phyloP scores from a whole-genome alignment of 192 early-diverging fungal species.

The Dimargaris cristalligena region DNA sequence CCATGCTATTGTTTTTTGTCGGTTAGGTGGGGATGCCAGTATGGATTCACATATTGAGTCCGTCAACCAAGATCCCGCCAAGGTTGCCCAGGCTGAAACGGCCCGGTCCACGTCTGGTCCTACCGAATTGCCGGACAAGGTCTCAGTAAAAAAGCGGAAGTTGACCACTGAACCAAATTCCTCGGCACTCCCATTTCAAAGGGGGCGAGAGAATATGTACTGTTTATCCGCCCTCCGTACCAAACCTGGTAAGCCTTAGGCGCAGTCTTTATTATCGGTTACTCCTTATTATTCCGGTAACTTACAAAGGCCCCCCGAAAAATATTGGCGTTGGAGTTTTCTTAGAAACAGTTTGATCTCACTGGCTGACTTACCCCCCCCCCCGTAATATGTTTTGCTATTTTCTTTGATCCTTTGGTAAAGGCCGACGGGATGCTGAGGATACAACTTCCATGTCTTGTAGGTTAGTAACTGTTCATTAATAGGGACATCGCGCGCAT shows the following conservation, averaged over 20 bases:
- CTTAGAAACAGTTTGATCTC: not conserved
- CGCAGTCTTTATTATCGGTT: no score
- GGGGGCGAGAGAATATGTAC: not conserved
- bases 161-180: not conserved
- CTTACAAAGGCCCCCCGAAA: no score
- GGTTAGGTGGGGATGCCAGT: conserved; percentile 62
- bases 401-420: conserved; percentile 12
- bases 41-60: conserved; percentile 22
- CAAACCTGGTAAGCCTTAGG: conserved; percentile 8
- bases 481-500: no score
- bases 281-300: no score
- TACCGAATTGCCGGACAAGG: conserved; percentile 10
- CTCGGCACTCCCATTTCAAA: not conserved
- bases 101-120: conserved; percentile 16
- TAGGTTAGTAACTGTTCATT: no score
- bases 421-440: conserved; percentile 26
- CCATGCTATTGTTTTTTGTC: not conserved
- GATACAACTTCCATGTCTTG: conserved; percentile 29
- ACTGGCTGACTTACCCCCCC: conserved; percentile 11
- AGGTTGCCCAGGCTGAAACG: conserved; percentile 24
- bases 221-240: conserved; percentile 11
- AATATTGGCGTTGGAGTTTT: no score
- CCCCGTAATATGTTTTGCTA: conserved; percentile 11
- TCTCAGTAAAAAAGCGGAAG: not conserved
- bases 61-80: conserved; percentile 16